Evolutionary conservation across 2,329 filamentous ascomycete species (phyloP).

Genomic region (Plectosphaerella cucumerina): DNA sequence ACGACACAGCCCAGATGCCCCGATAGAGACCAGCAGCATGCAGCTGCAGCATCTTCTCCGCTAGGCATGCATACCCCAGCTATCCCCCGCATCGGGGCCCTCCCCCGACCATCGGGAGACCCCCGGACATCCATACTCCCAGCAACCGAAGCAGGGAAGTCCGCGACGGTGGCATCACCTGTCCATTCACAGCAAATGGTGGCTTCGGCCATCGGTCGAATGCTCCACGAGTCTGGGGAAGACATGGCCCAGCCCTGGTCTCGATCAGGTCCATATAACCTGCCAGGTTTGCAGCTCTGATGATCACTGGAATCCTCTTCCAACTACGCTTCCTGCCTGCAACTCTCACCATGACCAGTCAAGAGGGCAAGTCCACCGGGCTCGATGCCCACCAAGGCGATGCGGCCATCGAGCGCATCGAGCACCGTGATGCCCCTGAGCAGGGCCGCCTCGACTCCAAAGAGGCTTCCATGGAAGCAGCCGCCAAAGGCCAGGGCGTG

Average conservation of each 20-base stretch:
- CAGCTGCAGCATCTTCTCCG: too few relatives aligned
- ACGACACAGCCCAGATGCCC: too few relatives aligned
- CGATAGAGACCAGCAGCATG: too few relatives aligned
- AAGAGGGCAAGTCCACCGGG: neutral
- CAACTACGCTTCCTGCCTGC: neutral
- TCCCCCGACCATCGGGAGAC: too few relatives aligned
- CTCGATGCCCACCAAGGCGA: neutral
- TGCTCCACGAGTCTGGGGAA: neutral
- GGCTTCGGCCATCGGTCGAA: neutral
- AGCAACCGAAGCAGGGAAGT: neutral
- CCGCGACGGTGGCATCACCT: neutral
- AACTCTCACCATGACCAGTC: neutral
- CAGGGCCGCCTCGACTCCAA: neutral
- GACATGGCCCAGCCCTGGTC: neutral
- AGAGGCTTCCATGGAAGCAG: slow-evolving; percentile 12
- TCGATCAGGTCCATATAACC: neutral
- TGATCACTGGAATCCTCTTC: neutral
- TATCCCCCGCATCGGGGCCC: too few relatives aligned
- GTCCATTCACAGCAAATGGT: too few relatives aligned
- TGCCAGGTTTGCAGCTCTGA: neutral
- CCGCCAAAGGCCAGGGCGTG: slow-evolving; percentile 17
- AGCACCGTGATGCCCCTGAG: neutral
- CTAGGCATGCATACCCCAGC: too few relatives aligned
- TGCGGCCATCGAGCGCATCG: neutral
- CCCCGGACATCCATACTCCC: too few relatives aligned